phyloP scores from a whole-genome alignment of 257 asterid species.

The Primulina eburnea region DNA sequence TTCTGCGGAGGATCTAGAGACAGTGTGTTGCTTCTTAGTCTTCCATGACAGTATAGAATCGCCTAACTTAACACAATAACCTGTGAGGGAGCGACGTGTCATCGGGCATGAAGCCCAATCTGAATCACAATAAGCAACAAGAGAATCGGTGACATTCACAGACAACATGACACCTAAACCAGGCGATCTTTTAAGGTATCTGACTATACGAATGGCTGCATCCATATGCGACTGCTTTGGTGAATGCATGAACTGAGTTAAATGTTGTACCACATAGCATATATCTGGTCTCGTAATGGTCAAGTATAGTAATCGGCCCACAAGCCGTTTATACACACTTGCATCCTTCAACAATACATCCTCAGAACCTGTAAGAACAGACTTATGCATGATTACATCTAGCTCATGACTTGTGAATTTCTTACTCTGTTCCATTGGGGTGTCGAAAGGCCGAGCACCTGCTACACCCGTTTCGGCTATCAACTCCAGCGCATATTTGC shows the following conservation, averaged over 20 bases:
- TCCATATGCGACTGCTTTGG: not conserved
- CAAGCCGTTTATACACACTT: not conserved
- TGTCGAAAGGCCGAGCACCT: no score
- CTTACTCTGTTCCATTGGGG: no score
- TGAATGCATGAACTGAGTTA: not conserved
- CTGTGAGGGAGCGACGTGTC: not conserved
- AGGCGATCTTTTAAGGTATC: not conserved
- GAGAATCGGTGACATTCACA: not conserved
- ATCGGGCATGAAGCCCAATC: not conserved
- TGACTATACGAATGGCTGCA: not conserved
- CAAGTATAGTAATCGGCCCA: not conserved
- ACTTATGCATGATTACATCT: no score
- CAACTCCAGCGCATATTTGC: no score
- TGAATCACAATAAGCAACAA: not conserved
- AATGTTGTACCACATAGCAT: not conserved
- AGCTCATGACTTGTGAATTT: no score
- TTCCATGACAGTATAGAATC: no score
- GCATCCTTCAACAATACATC: not conserved
- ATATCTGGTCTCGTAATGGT: not conserved
- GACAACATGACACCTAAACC: not conserved
- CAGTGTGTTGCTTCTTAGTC: no score
- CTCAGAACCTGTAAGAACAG: not conserved
- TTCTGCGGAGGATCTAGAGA: no score
- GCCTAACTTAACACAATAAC: not conserved
- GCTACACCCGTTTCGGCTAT: no score